Evolutionary conservation across 495 filamentous ascomycete genomes (phyloP).

Genomic region (Daldinia vernicosa): DNA sequence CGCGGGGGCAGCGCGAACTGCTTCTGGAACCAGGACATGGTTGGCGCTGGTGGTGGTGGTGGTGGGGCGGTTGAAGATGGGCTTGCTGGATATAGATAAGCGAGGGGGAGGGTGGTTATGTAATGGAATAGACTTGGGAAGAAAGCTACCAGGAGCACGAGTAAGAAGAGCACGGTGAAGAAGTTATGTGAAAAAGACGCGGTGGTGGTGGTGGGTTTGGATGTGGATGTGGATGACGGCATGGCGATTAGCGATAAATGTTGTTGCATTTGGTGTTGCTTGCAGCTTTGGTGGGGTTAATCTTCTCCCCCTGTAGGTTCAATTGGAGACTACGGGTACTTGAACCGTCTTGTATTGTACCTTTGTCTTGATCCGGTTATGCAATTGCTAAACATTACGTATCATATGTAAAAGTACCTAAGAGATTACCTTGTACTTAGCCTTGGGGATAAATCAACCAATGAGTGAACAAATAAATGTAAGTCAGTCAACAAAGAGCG

Average conservation of each 20-base stretch:
- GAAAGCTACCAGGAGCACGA: constrained; percentile 61
- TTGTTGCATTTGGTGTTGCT: constrained; percentile 22
- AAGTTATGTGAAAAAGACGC: constrained; percentile 39
- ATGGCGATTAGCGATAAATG: constrained; percentile 32
- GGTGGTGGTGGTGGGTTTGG: neutral
- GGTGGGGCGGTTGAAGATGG: constrained; percentile 33
- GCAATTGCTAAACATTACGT: constrained; percentile 12
- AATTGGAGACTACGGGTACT: neutral
- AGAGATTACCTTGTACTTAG: neutral
- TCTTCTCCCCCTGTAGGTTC: neutral
- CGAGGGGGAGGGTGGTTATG: constrained; percentile 56
- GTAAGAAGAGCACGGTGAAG: constrained; percentile 57
- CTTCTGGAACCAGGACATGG: constrained; percentile 83
- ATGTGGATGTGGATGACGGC: constrained; percentile 43
- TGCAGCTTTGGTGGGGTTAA: constrained; percentile 33
- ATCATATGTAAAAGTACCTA: no score
- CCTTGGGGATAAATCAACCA: neutral
- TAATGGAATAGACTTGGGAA: constrained; percentile 65
- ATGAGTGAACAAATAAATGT: neutral
- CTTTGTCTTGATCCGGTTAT: constrained; percentile 9
- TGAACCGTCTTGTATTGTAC: neutral
- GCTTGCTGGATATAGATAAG: constrained; percentile 41
- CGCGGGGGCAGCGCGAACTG: constrained; percentile 75
- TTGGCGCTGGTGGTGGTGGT: constrained; percentile 37
- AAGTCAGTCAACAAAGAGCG: neutral